These are phyloP conservation scores for Zygoascus tannicola DNA, from an alignment of 805 yeast genomes.

Conservation along the genomic window DNA sequence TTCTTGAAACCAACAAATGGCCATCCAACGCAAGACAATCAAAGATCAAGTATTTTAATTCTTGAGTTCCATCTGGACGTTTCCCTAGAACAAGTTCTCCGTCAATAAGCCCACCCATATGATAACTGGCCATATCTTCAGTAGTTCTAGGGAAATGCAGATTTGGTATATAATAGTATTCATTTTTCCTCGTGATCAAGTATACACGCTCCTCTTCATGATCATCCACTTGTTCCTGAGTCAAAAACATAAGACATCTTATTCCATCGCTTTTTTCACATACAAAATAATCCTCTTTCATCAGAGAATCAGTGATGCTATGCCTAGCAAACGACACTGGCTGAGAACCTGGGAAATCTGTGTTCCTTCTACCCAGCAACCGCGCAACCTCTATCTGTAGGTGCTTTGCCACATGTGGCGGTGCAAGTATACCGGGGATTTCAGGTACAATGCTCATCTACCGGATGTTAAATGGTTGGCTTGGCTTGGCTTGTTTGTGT, in stretches of 20 bases:
- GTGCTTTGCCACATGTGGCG: slow-evolving; percentile 59
- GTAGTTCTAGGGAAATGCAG: slow-evolving; percentile 66
- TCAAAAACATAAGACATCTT: slow-evolving; percentile 60
- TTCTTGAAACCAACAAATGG: slow-evolving; percentile 54
- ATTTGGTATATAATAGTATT: slow-evolving; percentile 64
- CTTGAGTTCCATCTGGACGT: slow-evolving; percentile 42
- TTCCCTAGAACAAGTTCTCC: slow-evolving; percentile 72
- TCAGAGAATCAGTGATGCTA: slow-evolving; percentile 56
- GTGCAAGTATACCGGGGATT: slow-evolving; percentile 77
- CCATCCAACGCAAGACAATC: slow-evolving; percentile 86
- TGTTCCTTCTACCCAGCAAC: slow-evolving; percentile 46
- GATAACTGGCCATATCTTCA: slow-evolving; percentile 47
- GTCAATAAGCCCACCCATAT: slow-evolving; percentile 82
- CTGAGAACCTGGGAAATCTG: slow-evolving; percentile 75
- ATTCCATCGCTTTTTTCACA: slow-evolving; percentile 96
- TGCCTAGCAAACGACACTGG: slow-evolving; percentile 81
- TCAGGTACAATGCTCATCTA: too few relatives aligned
- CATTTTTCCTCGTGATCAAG: slow-evolving; percentile 79
- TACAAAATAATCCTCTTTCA: slow-evolving; percentile 68
- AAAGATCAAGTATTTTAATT: slow-evolving; percentile 70
- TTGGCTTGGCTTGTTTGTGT: slow-evolving; percentile 10
- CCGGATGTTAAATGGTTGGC: too few relatives aligned
- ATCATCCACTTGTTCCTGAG: slow-evolving; percentile 55
- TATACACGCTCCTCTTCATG: slow-evolving; percentile 93
- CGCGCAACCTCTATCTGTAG: slow-evolving; percentile 60